These are phyloP conservation scores for Candida buenavistaensis DNA, from an alignment of 1,139 yeast species.

Conservation along the genomic window DNA sequence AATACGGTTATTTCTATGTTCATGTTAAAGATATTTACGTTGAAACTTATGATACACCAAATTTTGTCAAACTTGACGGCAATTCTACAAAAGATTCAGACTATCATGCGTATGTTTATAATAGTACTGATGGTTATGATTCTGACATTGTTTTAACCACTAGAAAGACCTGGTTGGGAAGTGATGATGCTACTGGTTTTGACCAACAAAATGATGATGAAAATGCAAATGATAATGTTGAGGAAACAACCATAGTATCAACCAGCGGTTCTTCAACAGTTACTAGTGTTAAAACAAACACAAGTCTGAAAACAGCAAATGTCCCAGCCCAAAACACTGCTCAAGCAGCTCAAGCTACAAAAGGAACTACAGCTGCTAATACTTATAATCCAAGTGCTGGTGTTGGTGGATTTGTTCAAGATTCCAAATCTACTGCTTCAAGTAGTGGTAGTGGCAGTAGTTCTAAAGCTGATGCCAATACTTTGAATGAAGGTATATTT, in stretches of 20 bases:
- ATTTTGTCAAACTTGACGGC: slow-evolving; percentile 32
- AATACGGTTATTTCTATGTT: slow-evolving; percentile 79
- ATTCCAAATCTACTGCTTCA: slow-evolving; percentile 18
- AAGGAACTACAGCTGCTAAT: slow-evolving; percentile 12
- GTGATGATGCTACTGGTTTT: slow-evolving; percentile 62
- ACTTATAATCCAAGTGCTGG: slow-evolving; percentile 22
- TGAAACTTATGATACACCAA: slow-evolving; percentile 71
- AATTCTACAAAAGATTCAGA: slow-evolving; percentile 36
- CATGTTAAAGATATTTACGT: slow-evolving; percentile 59
- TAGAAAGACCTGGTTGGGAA: slow-evolving; percentile 59
- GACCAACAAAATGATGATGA: slow-evolving; percentile 46
- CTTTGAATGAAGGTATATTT: slow-evolving; percentile 12
- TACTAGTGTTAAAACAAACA: slow-evolving; percentile 14
- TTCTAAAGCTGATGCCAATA: slow-evolving; percentile 7
- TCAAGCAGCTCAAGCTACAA: slow-evolving; percentile 12
- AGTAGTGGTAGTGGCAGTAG: slow-evolving; percentile 2
- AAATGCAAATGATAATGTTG: slow-evolving; percentile 10
- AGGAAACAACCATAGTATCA: slow-evolving; percentile 12
- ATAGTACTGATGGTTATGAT: slow-evolving; percentile 45
- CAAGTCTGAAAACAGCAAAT: slow-evolving; percentile 13
- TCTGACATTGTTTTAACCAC: slow-evolving; percentile 57
- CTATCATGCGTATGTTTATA: slow-evolving; percentile 56
- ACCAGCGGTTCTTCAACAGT: slow-evolving; percentile 16
- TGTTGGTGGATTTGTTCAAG: slow-evolving; percentile 40
- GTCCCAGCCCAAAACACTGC: slow-evolving; percentile 17